These are phyloP conservation scores for Rhynchosporium agropyri DNA, from an alignment of 2,329 filamentous ascomycete species.

Conservation along the genomic window DNA sequence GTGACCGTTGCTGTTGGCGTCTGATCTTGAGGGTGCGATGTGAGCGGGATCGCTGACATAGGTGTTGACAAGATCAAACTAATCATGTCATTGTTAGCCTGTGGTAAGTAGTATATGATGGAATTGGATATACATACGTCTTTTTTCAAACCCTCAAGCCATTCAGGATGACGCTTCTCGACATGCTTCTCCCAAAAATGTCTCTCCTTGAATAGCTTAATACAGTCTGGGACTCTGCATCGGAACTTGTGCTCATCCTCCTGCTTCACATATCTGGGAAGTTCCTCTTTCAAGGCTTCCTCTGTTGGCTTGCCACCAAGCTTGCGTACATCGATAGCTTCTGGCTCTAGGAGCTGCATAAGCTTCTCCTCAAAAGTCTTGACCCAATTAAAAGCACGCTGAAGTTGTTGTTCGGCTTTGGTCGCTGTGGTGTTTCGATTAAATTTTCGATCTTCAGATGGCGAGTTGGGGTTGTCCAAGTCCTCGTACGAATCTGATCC, in stretches of 20 bases:
- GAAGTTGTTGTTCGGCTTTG: constrained; percentile 88
- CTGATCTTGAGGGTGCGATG: constrained; percentile 88
- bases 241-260: constrained; percentile 97
- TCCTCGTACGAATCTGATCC: constrained; percentile 49
- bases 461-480: constrained; percentile 62
- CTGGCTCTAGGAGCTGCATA: constrained; percentile 87
- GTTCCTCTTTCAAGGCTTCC: constrained; percentile 83
- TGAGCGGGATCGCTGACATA: constrained; percentile 95
- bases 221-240: constrained; percentile 94
- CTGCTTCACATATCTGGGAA: constrained; percentile 88
- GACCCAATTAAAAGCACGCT: constrained; percentile 97
- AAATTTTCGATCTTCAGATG: constrained; percentile 73
- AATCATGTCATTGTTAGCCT: constrained; percentile 20
- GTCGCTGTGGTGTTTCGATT: constrained; percentile 59
- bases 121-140: constrained; percentile 65
- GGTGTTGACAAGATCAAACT: constrained; percentile 89
- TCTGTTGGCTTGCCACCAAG: constrained; percentile 86
- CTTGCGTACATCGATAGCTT: constrained; percentile 83
- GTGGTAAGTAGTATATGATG: constrained; percentile 42
- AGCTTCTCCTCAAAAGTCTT: constrained; percentile 98
- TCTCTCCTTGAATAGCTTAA: constrained; percentile 95
- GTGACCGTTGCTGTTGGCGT: constrained; percentile 94
- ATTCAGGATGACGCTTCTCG: constrained; percentile 91
- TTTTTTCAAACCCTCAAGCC: constrained; percentile 76
- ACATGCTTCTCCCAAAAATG: constrained; percentile 98